phyloP scores from a whole-genome alignment of 192 early-diverging fungal species.

The Entomortierella chlamydospora region DNA sequence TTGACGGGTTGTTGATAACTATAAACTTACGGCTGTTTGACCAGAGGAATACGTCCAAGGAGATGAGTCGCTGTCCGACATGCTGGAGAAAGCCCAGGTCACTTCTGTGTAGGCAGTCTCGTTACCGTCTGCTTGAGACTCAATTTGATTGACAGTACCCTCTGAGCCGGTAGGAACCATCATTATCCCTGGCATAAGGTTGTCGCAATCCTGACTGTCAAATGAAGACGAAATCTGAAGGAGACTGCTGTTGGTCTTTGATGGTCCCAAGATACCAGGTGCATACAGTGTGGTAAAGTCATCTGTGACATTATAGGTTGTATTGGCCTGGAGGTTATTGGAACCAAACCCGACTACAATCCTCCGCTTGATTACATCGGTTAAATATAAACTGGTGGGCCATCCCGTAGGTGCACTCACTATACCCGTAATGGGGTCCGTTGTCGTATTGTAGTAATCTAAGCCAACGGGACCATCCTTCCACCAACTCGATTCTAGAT shows the following conservation, averaged over 20 bases:
- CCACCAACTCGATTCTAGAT: constrained; percentile 33
- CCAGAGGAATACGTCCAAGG: constrained; percentile 32
- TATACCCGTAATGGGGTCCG: constrained; percentile 10
- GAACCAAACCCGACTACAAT: constrained; percentile 29
- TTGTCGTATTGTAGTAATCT: constrained; percentile 47
- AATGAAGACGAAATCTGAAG: constrained; percentile 18
- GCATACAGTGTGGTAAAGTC: constrained; percentile 26
- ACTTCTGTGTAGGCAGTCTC: neutral
- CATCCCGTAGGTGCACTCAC: constrained; percentile 26
- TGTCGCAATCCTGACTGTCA: neutral
- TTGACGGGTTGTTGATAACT: neutral
- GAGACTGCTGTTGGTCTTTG: constrained; percentile 36
- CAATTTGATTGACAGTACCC: neutral
- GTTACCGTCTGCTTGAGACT: neutral
- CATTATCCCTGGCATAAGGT: constrained; percentile 27
- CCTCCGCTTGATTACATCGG: constrained; percentile 11
- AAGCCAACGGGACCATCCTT: constrained; percentile 23
- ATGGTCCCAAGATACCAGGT: constrained; percentile 9
- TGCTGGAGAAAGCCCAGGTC: constrained; percentile 38
- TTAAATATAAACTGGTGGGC: constrained; percentile 42
- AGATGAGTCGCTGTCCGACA: constrained; percentile 24
- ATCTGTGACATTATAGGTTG: constrained; percentile 44
- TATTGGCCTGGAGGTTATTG: constrained; percentile 25
- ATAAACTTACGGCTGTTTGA: constrained; percentile 32
- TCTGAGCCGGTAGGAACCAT: constrained; percentile 37